Evolutionary conservation across 129 eudicot species (phyloP), one percentile per base, ranked within the genome.

Genomic region (Solidago caesia): DNA sequence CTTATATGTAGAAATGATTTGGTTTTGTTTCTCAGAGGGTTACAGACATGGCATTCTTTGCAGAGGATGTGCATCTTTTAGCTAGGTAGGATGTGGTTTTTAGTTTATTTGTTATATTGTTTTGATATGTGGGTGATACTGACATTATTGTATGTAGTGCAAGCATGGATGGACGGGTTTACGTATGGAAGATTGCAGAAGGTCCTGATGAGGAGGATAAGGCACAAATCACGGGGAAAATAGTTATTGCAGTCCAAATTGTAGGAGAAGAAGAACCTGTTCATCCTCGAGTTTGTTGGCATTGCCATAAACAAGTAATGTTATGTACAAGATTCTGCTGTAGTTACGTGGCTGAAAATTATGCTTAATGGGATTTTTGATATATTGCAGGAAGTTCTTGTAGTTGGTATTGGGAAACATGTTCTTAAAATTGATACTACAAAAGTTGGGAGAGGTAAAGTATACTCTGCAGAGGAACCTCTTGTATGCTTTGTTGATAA

Each of bases 201-300:
- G 99, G 95, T 65, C 84, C 89, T 47, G 90, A 87, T 70, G 96
- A 91, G 68, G 99, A 95, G 21, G 96, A 89, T 60, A 95, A 95
- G 59, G 89, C 97, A 44, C 96, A 95, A 76, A 95, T 95, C 57
- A 85, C 92, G 0, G 95, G 97, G 53, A 82, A 76, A 79, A 77
- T 89, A 57, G 90, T 91, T 60, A 76, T 87, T 78, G 97, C 99
- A 7, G 68, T 95, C 68, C 96, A 95, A 74, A 83, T 95, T 60
- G 73, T 80, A 44, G 96, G 97, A 68, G 97, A 82, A 56, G 96
- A 85, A 71, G 89, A 92, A 68, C 81, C 92, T 81, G 87, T 91
- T 72, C 97, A 89, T 82, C 97, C 99, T 13, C 85, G 96, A 67
- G 96, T 95, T 85, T 95, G 99, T 85, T 95, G 99, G 99, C 99